phyloP scores from a whole-genome alignment of 768 basidiomycete genomes.

The Leccinellum luteum region DNA sequence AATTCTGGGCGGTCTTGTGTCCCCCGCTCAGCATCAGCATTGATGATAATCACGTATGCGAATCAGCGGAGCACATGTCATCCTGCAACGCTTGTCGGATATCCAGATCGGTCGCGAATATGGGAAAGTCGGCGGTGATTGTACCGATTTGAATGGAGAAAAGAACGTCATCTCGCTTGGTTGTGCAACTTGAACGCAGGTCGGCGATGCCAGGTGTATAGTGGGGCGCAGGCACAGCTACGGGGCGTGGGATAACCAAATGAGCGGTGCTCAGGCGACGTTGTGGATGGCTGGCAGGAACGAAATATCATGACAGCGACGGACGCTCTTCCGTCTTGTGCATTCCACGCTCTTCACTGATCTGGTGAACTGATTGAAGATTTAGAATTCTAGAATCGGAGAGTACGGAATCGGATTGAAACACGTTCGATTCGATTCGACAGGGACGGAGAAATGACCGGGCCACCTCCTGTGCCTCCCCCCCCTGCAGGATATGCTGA shows the following conservation, averaged over 20 bases:
- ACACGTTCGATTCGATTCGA: not conserved
- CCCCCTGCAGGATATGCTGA: conserved; percentile 14
- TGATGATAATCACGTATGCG: not conserved
- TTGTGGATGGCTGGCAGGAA: not conserved
- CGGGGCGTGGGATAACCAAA: not conserved
- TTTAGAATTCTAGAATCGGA: not conserved
- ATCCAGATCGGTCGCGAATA: not conserved
- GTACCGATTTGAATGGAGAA: not conserved
- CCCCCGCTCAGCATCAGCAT: not conserved
- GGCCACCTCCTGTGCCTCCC: conserved; percentile 31
- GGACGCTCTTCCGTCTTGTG: not conserved
- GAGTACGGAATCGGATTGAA: not conserved
- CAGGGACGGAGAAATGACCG: conserved; percentile 14
- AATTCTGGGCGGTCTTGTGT: not conserved
- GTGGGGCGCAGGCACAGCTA: not conserved
- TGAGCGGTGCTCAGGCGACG: not conserved
- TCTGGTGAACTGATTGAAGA: not conserved
- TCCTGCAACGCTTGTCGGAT: not conserved
- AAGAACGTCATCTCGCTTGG: not conserved
- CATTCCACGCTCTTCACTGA: not conserved
- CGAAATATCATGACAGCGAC: not conserved
- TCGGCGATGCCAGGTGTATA: not conserved
- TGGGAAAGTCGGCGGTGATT: not conserved
- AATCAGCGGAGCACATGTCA: not conserved
- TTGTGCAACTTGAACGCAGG: not conserved